A percentile compares a stretch with the other conserved stretches of the same genome.
phyloP scores from a whole-genome alignment of 2,329 filamentous ascomycete genomes.

The Cladosporium sp. region DNA sequence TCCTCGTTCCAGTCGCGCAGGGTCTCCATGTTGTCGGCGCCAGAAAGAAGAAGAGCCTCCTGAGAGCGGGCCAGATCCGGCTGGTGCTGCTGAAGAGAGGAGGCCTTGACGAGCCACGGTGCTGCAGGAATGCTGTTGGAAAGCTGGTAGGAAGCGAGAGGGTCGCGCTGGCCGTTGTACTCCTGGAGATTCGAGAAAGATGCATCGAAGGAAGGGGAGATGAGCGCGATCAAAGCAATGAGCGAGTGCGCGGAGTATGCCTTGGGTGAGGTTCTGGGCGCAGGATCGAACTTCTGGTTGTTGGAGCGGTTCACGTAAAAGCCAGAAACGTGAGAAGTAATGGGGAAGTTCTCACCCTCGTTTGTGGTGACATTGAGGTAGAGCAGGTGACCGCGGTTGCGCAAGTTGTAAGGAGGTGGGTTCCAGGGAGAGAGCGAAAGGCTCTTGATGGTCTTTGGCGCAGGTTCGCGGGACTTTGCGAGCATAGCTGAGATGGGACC shows the following conservation, averaged over 20 bases:
- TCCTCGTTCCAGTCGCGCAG: conserved; percentile 98
- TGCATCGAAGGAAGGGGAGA: conserved; percentile 78
- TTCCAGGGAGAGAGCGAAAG: conserved; percentile 93
- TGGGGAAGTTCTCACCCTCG: conserved; percentile 90
- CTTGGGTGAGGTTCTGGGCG: conserved; percentile 74
- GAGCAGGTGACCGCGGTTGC: conserved; percentile 86
- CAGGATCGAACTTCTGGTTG: conserved; percentile 91
- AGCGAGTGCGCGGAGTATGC: conserved; percentile 78
- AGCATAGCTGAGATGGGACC: conserved; percentile 68
- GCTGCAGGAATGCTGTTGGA: conserved; percentile 89
- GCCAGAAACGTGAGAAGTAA: conserved; percentile 88
- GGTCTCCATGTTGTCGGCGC: conserved; percentile 89
- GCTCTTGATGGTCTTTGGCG: conserved; percentile 87
- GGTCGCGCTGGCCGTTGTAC: conserved; percentile 78
- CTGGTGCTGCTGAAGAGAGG: conserved; percentile 66
- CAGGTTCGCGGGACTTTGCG: conserved; percentile 58
- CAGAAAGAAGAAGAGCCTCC: conserved; percentile 84
- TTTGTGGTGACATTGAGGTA: conserved; percentile 87
- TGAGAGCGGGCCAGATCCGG: conserved; percentile 85
- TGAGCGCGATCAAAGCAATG: conserved; percentile 67
- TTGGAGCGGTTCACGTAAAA: conserved; percentile 98
- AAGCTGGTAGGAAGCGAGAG: conserved; percentile 89
- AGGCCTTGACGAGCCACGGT: conserved; percentile 80
- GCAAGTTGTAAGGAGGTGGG: conserved; percentile 84
- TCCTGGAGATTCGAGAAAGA: conserved; percentile 77